phyloP scores from a whole-genome alignment of 352 stramenopile genomes.

The Halophytophthora batemanensis region DNA sequence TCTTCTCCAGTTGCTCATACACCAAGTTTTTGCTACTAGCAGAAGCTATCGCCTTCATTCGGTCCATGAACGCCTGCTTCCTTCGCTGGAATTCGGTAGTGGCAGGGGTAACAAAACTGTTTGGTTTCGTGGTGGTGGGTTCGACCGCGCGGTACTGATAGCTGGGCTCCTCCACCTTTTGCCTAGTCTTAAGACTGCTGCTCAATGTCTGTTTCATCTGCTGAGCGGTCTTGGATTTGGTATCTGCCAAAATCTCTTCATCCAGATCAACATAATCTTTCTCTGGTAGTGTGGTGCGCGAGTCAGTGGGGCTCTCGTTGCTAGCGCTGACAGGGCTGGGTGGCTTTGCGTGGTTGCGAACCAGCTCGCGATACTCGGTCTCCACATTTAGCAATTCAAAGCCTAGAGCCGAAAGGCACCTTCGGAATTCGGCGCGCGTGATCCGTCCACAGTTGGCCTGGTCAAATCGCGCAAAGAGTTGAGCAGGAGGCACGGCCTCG shows the following conservation, averaged over 20 bases:
- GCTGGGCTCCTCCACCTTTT: not conserved
- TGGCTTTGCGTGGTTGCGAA: constrained; percentile 19
- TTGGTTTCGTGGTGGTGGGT: not conserved
- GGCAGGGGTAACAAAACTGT: constrained; percentile 10
- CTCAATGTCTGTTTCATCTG: not conserved
- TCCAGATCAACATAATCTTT: constrained; percentile 27
- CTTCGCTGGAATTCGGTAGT: constrained; percentile 61
- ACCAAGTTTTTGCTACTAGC: constrained; percentile 67
- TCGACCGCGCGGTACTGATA: not conserved
- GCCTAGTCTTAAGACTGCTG: not conserved
- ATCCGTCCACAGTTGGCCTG: constrained; percentile 36
- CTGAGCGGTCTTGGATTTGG: constrained; percentile 1
- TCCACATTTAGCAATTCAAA: constrained; percentile 74
- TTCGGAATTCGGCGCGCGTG: constrained; percentile 63
- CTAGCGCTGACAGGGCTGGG: constrained; percentile 3
- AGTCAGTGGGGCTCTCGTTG: constrained; percentile 9
- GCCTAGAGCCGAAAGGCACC: constrained; percentile 50
- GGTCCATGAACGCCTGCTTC: constrained; percentile 68
- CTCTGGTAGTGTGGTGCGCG: not conserved
- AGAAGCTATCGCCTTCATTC: constrained; percentile 71
- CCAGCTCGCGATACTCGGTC: constrained; percentile 42
- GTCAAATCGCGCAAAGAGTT: constrained; percentile 63
- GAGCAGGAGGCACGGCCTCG: constrained; percentile 15
- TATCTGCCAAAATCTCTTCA: constrained; percentile 19
- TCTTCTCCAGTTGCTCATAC: constrained; percentile 67